A percentile compares a stretch with the other conserved stretches of the same genome.
Evolutionary conservation across 1,284 basidiomycete species (phyloP).

Genomic region (Microbotryum intermedium): DNA sequence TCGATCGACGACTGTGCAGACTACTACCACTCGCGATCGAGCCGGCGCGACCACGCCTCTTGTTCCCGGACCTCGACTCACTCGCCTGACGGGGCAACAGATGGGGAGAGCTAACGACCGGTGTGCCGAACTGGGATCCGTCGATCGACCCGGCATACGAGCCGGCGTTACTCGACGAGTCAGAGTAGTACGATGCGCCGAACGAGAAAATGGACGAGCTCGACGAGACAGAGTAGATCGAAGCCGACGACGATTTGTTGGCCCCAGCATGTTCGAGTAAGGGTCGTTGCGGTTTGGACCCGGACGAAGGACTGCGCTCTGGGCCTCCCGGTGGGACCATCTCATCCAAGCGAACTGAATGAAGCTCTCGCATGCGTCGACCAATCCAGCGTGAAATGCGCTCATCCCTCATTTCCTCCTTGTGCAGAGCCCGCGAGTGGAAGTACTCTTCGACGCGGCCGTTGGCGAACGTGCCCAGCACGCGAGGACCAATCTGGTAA

Average conservation of each 20-base stretch:
- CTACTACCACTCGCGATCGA: neutral
- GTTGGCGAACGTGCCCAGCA: constrained; percentile 88
- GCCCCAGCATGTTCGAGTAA: neutral
- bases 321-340: constrained; percentile 41
- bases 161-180: constrained; percentile 1
- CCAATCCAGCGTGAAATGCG: constrained; percentile 72
- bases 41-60: constrained; percentile 21
- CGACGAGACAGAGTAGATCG: constrained; percentile 26
- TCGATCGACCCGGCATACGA: too few relatives aligned
- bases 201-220: constrained; percentile 28
- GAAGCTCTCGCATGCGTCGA: constrained; percentile 83
- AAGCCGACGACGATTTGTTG: constrained; percentile 1
- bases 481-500: constrained; percentile 78
- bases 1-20: neutral
- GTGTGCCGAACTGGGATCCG: constrained; percentile 10
- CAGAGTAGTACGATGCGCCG: constrained; percentile 22
- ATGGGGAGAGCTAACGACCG: constrained; percentile 17
- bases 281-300: neutral
- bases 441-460: constrained; percentile 90
- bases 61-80: constrained; percentile 22
- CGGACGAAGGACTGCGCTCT: neutral
- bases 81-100: constrained; percentile 15
- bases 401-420: constrained; percentile 65
- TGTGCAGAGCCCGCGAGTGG: constrained; percentile 67
- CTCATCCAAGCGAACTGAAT: constrained; percentile 70